Conservation (phyloP, 2,329 filamentous ascomycete genomes). For the Pseudocercospora musae region DNA sequence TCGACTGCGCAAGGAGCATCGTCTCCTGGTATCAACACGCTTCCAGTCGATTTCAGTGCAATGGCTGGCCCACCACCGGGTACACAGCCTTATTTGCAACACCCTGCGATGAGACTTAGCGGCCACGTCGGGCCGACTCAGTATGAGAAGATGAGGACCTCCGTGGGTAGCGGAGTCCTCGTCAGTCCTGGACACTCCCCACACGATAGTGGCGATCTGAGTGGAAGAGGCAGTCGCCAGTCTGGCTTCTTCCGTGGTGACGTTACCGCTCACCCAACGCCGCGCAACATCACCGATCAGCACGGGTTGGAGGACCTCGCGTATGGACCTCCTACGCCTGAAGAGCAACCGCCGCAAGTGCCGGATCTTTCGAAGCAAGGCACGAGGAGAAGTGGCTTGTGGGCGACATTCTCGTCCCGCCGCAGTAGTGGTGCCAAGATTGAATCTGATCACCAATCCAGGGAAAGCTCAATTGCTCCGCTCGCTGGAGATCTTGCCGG, state of each 20-base stretch:
- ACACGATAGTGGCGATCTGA: conserved; percentile 7
- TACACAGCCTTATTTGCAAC: conserved; percentile 26
- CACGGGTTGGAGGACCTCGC: conserved; percentile 22
- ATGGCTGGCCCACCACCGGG: conserved; percentile 25
- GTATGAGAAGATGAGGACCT: conserved; percentile 25
- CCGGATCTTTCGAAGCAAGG: background rate
- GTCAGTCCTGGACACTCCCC: conserved; percentile 5
- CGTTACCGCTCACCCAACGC: background rate
- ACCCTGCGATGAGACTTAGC: conserved; percentile 23
- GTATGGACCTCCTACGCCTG: conserved; percentile 3
- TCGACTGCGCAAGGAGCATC: conserved; percentile 3
- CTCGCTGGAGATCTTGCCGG: background rate
- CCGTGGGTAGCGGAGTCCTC: conserved; percentile 8
- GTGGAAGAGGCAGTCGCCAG: conserved; percentile 8
- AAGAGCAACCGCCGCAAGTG: conserved; percentile 16
- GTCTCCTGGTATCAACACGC: background rate
- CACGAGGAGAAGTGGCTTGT: background rate
- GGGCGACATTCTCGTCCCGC: conserved; percentile 2
- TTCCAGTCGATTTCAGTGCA: conserved; percentile 22
- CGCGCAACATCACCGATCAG: conserved; percentile 14
- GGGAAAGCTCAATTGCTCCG: background rate
- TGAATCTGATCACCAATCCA: background rate
- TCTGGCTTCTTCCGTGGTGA: conserved; percentile 26
- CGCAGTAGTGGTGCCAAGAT: background rate
- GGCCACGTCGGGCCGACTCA: conserved; percentile 20